These are phyloP conservation scores for Ciborinia camelliae DNA, from an alignment of 2,329 filamentous ascomycete species.

Conservation along the genomic window DNA sequence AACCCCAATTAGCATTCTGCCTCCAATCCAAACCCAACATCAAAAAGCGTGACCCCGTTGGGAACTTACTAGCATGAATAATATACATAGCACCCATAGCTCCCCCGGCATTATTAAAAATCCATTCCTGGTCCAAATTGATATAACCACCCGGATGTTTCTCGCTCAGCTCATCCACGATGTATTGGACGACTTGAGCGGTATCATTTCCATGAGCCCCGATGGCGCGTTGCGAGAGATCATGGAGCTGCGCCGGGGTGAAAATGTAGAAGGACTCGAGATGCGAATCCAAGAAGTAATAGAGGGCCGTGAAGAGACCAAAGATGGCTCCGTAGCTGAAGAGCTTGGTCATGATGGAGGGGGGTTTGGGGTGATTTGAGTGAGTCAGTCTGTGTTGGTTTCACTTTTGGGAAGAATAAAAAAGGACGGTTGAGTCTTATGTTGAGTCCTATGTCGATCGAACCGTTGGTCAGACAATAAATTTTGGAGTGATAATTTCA, in stretches of 20 bases:
- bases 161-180: constrained; percentile 63
- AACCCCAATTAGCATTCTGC: constrained; percentile 19
- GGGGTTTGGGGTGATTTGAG: background rate
- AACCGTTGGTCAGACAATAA: constrained; percentile 9
- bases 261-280: constrained; percentile 67
- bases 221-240: constrained; percentile 64
- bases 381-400: background rate
- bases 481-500: constrained; percentile 11
- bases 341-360: constrained; percentile 17
- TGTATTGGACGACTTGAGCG: constrained; percentile 61
- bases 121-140: constrained; percentile 75
- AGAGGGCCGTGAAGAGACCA: constrained; percentile 51
- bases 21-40: background rate
- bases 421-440: background rate
- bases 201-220: constrained; percentile 73
- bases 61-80: constrained; percentile 71
- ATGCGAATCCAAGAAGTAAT: constrained; percentile 56
- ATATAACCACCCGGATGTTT: constrained; percentile 51
- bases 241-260: constrained; percentile 62
- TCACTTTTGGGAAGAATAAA: constrained; percentile 1
- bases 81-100: constrained; percentile 92
- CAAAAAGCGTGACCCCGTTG: constrained; percentile 2
- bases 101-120: constrained; percentile 89
- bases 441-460: no score
- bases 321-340: constrained; percentile 51